Percentiles rank a stretch among this genome's conserved stretches.
These are phyloP conservation scores for Sarocladiaceae sp. DNA, from an alignment of 2,329 filamentous ascomycete genomes.

Conservation along the genomic window DNA sequence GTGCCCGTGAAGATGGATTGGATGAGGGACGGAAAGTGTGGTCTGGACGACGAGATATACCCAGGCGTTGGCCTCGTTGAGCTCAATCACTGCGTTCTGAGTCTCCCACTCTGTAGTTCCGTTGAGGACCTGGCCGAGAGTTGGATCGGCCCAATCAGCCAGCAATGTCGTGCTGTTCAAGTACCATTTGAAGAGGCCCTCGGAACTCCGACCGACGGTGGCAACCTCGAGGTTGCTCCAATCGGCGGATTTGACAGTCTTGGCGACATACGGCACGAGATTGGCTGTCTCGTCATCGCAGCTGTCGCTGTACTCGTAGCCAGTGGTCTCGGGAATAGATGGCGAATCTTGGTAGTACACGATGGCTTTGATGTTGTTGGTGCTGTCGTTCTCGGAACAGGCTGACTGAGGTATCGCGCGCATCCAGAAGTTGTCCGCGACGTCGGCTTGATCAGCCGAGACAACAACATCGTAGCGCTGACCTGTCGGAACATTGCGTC, in stretches of 20 bases:
- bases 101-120: constrained; percentile 15
- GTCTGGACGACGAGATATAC: constrained; percentile 20
- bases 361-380: constrained; percentile 39
- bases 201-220: constrained; percentile 18
- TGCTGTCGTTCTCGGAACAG: constrained; percentile 32
- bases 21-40: constrained; percentile 21
- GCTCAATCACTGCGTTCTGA: constrained; percentile 22
- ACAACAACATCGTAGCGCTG: constrained; percentile 41
- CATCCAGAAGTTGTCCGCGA: constrained; percentile 35
- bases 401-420: constrained; percentile 33
- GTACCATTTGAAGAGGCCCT: constrained; percentile 39
- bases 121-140: constrained; percentile 18
- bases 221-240: constrained; percentile 23
- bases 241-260: constrained; percentile 23
- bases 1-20: constrained; percentile 31
- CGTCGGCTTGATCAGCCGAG: constrained; percentile 25
- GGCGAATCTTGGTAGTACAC: constrained; percentile 29
- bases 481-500: constrained; percentile 35
- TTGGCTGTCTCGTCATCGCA: constrained; percentile 31
- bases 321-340: constrained; percentile 13
- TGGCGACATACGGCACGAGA: constrained; percentile 26
- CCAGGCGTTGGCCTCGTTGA: constrained; percentile 20
- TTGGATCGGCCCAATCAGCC: constrained; percentile 25
- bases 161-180: constrained; percentile 29
- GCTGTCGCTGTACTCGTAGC: constrained; percentile 13